Evolutionary conservation across 345 rosid genomes (phyloP).

Genomic region (Gossypium longicalyx): DNA sequence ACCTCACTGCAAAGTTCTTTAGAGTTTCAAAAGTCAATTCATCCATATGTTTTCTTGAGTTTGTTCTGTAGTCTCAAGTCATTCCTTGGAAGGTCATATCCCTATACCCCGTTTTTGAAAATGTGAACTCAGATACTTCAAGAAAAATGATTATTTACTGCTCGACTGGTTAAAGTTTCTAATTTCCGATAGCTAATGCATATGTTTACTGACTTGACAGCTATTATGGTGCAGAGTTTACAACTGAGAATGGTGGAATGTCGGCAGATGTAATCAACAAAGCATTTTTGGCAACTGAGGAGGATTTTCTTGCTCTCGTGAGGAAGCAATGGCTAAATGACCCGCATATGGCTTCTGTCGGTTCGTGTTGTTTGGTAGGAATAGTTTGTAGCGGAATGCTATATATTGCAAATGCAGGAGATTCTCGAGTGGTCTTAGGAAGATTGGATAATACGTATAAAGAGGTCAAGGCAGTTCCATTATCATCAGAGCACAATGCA

Average conservation of each 20-base stretch:
- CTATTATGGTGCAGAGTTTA: conserved; percentile 68
- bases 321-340: conserved; percentile 55
- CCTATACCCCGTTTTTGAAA: too few relatives aligned
- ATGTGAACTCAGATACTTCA: background rate
- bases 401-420: conserved; percentile 93
- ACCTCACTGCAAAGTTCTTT: background rate
- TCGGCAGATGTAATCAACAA: conserved; percentile 74
- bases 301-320: conserved; percentile 76
- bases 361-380: conserved; percentile 93
- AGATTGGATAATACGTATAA: conserved; percentile 41
- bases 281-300: conserved; percentile 88
- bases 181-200: conserved; percentile 29
- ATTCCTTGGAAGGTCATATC: too few relatives aligned
- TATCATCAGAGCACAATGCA: conserved; percentile 89
- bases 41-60: background rate
- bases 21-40: background rate
- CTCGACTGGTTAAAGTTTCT: background rate
- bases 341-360: conserved; percentile 92
- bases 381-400: conserved; percentile 66
- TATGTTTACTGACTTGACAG: conserved; percentile 40
- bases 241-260: conserved; percentile 76
- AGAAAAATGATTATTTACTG: background rate
- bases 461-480: conserved; percentile 77
- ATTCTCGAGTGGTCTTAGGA: conserved; percentile 88
- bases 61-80: too few relatives aligned